These are phyloP conservation scores for Lactarius vividus DNA, from an alignment of 768 basidiomycete species.

Conservation along the genomic window DNA sequence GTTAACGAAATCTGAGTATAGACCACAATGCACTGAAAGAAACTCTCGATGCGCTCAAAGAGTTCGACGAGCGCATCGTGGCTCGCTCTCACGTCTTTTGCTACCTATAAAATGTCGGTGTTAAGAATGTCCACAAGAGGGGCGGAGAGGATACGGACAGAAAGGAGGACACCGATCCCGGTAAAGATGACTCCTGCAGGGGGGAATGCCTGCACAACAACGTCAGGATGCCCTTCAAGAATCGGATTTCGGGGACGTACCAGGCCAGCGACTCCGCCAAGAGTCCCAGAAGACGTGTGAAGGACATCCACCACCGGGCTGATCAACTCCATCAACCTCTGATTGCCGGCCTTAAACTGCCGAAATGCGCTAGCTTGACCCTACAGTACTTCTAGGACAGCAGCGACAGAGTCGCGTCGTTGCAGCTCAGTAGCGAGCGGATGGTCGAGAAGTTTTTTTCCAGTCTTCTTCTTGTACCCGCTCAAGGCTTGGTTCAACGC, in stretches of 20 bases:
- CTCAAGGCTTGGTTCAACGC: not conserved
- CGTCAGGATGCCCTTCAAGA: not conserved
- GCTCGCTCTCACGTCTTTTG: not conserved
- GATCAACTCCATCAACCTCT: conserved; percentile 1
- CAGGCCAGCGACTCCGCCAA: not conserved
- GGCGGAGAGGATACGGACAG: not conserved
- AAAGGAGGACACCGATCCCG: conserved; percentile 3
- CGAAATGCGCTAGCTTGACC: not conserved
- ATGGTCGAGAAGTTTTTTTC: not conserved
- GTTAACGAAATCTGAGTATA: not conserved
- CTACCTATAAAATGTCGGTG: not conserved
- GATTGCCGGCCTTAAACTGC: not conserved
- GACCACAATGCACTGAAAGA: not conserved
- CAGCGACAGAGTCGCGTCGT: not conserved
- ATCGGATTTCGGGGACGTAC: not conserved
- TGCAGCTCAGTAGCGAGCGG: conserved; percentile 3
- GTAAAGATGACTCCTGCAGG: not conserved
- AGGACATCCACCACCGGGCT: conserved; percentile 2
- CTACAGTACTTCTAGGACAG: not conserved
- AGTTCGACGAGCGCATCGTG: not conserved
- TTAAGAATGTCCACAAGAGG: not conserved
- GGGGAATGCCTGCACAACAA: not conserved
- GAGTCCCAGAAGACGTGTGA: not conserved
- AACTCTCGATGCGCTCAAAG: not conserved
- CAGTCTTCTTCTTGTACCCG: conserved; percentile 1